Evolutionary conservation across 352 stramenopile genomes (phyloP), one percentile per base, ranked within the genome.

Genomic region (Phytopythium sindhum): DNA sequence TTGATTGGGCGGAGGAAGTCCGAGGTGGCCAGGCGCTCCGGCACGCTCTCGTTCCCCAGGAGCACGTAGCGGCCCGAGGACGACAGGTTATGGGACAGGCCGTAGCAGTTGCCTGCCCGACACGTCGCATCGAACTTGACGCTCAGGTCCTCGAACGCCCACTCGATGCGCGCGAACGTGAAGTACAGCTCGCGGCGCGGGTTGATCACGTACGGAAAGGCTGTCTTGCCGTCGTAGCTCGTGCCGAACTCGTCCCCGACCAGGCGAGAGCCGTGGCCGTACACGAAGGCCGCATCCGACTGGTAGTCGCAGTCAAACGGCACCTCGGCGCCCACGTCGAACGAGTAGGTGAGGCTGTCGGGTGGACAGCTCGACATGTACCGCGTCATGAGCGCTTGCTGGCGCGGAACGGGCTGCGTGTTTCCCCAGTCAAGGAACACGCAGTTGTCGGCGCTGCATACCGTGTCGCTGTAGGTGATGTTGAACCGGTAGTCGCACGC

Each of bases 151-250:
- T 68, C 24, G 23, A 72, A 23, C 56, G 53, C 47, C 73, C 70
- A 81, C 26, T 71, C 63, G 35, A 79, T 37, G 56, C 73, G 75
- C 0, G 62, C 73, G 42, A 81, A 79, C 9, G 73, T 73, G n/a
- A 81, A 65, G 21, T 69, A 58, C 55, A 78, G 57, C 50, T 79
- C 57, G 4, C 70, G 73, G 8, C 73, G 62, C 19, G 70, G 62
- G 15, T 73, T 74, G 8, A 69, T 33, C 35, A 72, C 56, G 44
- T 65, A 74, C 17, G 70, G 73, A 2, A 1, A 26, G 5, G 35
- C 26, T 4, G 55, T 19, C 9, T 59, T 12, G 8, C 33, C 37
- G 26, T 57, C 44, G 45, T 41, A 51, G 35, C 19, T 55, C 35
- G 31, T 54, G 52, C 35, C 19, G 33, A 68, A 68, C 12, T 24